Evolutionary conservation across 805 yeast species (phyloP).

Genomic region (Nakazawaea pomicola): DNA sequence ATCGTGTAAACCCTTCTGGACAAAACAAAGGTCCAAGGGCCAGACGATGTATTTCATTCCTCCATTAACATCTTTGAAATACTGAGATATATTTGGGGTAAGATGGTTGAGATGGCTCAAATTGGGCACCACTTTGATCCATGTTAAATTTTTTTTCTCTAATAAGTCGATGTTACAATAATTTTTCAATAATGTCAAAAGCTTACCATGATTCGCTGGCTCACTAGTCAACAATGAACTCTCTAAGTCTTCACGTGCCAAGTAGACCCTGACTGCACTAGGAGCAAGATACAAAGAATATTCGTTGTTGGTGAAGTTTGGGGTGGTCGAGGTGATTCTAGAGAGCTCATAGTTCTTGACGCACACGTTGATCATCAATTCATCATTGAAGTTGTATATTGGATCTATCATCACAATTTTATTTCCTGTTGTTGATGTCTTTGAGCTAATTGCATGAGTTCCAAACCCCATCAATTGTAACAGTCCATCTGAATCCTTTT

Average conservation of each 20-base stretch:
- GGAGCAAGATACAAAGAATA: slow-evolving; percentile 48
- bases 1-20: slow-evolving; percentile 37
- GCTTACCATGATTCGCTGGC: slow-evolving; percentile 31
- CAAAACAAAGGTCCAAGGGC: slow-evolving; percentile 65
- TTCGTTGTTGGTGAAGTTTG: slow-evolving; percentile 21
- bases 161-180: slow-evolving; percentile 26
- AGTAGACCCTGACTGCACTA: slow-evolving; percentile 46
- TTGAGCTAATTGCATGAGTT: slow-evolving; percentile 32
- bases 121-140: slow-evolving; percentile 70
- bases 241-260: slow-evolving; percentile 27
- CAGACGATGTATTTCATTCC: slow-evolving; percentile 51
- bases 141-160: slow-evolving; percentile 28
- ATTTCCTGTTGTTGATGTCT: slow-evolving; percentile 9
- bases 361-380: slow-evolving; percentile 34
- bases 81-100: slow-evolving; percentile 57
- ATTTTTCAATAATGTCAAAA: slow-evolving; percentile 30
- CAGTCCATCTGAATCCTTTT: slow-evolving; percentile 27
- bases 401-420: slow-evolving; percentile 38
- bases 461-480: slow-evolving; percentile 44
- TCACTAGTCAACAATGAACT: slow-evolving; percentile 32
- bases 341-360: slow-evolving; percentile 17
- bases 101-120: slow-evolving; percentile 63
- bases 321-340: slow-evolving; percentile 16
- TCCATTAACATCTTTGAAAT: slow-evolving; percentile 36
- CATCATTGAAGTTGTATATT: slow-evolving; percentile 40